Evolutionary conservation across 1,139 yeast species (phyloP), one percentile per base, ranked within the genome.

Genomic region (Hyphopichia khmerensis): DNA sequence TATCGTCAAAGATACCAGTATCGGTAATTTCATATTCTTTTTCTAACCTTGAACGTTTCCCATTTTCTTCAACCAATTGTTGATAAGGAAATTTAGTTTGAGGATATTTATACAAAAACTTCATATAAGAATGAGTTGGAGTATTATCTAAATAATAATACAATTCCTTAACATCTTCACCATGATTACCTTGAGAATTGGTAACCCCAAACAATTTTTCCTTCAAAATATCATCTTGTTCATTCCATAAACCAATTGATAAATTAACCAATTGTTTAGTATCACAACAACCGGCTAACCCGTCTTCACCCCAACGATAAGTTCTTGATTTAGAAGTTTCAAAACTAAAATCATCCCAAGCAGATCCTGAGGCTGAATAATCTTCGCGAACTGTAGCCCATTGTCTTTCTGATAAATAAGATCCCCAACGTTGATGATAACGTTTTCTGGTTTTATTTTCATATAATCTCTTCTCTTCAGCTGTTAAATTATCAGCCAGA

Each of bases 341-440:
- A 62, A 90, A 90, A 9, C 96, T 90, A 64, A 91, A 91, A 54
- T 84, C 82, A 31, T 84, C 77, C 98, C 98, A 91, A 3, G 97
- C 97, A 53, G 90, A 93, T 37, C 98, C 98, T 55, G 84, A 76
- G 39, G 64, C 70, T 0, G 96, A 87, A 64, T 91, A 91, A 61
- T 91, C 98, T 64, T 91, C 97, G 48, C 97, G 72, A 9, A 93
- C 97, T 0, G 96, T 87, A 23, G 95, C 88, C 98, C 98, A 91
- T 53, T 88, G 89, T 46, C 98, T 77, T 62, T 91, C 98, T 39
- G 91, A 82, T 40, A 90, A 75, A 57, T 89, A 91, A 5, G 96
- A 93, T 10, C 98, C 98, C 96, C 96, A 91, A 48, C 87, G 77
- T 55, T 84, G 80, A 88, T 95, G 88, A 62, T 85, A 83, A 59